These are phyloP conservation scores for Verticillium dahliae DNA, from an alignment of 2,329 filamentous ascomycete species.

Conservation along the genomic window DNA sequence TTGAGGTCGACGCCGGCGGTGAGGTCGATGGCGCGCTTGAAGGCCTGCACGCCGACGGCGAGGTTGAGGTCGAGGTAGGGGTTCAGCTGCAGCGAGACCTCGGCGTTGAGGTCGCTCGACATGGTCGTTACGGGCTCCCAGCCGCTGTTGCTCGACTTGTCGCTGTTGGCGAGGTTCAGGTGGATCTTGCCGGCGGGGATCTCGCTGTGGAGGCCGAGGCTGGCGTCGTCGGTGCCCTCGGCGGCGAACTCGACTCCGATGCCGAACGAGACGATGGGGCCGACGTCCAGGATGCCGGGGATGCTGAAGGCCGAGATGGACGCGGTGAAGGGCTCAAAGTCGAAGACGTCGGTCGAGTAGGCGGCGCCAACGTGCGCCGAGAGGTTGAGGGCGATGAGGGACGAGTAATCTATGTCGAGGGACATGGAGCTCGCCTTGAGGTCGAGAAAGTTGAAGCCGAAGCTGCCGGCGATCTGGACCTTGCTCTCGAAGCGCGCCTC, in stretches of 20 bases:
- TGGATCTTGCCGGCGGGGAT: constrained; percentile 27
- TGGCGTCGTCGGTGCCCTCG: constrained; percentile 19
- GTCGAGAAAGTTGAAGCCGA: constrained; percentile 27
- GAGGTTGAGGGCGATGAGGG: constrained; percentile 26
- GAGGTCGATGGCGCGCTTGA: constrained; percentile 15
- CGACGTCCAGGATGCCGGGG: constrained; percentile 29
- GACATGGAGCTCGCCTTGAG: constrained; percentile 24
- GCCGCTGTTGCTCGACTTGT: constrained; percentile 19
- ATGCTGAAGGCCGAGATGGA: constrained; percentile 28
- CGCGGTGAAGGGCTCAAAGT: constrained; percentile 26
- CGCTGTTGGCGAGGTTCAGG: constrained; percentile 24
- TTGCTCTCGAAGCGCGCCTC: constrained; percentile 22
- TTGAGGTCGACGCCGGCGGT: constrained; percentile 26
- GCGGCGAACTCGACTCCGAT: constrained; percentile 26
- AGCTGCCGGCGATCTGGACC: constrained; percentile 30
- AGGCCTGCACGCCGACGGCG: constrained; percentile 20
- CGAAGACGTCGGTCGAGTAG: constrained; percentile 22
- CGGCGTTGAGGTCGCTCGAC: constrained; percentile 20
- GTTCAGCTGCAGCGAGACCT: constrained; percentile 25
- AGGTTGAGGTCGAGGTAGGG: constrained; percentile 28
- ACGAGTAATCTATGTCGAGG: constrained; percentile 32
- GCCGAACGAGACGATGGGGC: constrained; percentile 24
- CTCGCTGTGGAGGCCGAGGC: constrained; percentile 16
- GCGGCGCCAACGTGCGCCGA: constrained; percentile 23
- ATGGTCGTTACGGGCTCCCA: constrained; percentile 26